Evolutionary conservation across 2,329 filamentous ascomycete genomes (phyloP).

Genomic region (Chaetomium strumarium): DNA sequence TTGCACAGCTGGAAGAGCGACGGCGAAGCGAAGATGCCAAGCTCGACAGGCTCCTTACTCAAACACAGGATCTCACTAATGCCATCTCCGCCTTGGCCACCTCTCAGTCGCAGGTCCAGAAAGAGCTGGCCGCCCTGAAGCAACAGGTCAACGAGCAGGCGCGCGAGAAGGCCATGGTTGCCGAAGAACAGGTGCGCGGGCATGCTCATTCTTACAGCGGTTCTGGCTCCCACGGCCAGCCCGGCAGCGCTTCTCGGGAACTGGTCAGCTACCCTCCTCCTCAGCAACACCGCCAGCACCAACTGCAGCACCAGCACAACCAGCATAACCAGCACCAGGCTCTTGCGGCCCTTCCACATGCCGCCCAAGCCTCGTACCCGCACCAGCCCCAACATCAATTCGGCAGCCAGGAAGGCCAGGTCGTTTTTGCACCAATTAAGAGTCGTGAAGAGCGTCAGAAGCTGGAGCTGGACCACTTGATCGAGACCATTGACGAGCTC

Average conservation of each 20-base stretch:
- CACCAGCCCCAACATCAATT: slow-evolving; percentile 24
- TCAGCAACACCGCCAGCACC: slow-evolving; percentile 22
- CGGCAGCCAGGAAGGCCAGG: slow-evolving; percentile 26
- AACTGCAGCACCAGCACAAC: slow-evolving; percentile 22
- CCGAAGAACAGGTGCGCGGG: slow-evolving; percentile 13
- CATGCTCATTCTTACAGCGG: slow-evolving; percentile 21
- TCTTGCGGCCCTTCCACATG: slow-evolving; percentile 20
- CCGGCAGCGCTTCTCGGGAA: slow-evolving; percentile 16
- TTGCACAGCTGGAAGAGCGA: slow-evolving; percentile 45
- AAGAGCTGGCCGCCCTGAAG: slow-evolving; percentile 47
- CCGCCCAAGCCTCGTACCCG: slow-evolving; percentile 19
- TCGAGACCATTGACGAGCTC: slow-evolving; percentile 54
- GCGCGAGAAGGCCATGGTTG: slow-evolving; percentile 17
- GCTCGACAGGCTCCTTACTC: slow-evolving; percentile 64
- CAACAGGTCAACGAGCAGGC: slow-evolving; percentile 25
- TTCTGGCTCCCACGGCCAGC: slow-evolving; percentile 17
- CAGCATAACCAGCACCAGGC: slow-evolving; percentile 20
- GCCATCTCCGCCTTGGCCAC: slow-evolving; percentile 65
- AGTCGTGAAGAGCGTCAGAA: slow-evolving; percentile 42
- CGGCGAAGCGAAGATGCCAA: slow-evolving; percentile 53
- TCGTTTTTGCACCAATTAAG: slow-evolving; percentile 34
- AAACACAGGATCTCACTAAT: slow-evolving; percentile 61
- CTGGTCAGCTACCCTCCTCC: slow-evolving; percentile 20
- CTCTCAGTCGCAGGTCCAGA: slow-evolving; percentile 63
- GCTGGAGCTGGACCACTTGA: slow-evolving; percentile 48